A percentile compares a stretch with the other conserved stretches of the same genome.
These are phyloP conservation scores for Microcyclospora tardicrescens DNA, from an alignment of 2,329 filamentous ascomycete genomes.

Conservation along the genomic window DNA sequence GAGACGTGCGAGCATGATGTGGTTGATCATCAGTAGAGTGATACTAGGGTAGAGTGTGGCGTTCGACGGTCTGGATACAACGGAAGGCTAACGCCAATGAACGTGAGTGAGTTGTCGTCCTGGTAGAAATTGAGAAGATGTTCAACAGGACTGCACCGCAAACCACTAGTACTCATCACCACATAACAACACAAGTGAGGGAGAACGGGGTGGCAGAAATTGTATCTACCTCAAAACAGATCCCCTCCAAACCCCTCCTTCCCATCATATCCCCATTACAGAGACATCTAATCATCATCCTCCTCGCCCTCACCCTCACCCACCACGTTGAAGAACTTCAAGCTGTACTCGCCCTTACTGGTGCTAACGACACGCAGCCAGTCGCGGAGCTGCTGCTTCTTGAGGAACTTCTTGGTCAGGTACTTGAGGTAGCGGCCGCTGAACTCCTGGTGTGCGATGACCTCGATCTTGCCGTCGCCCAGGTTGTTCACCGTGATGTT, in stretches of 20 bases:
- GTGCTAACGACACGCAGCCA: slow-evolving; percentile 99
- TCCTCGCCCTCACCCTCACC: slow-evolving; percentile 97
- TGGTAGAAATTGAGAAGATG: too few relatives aligned
- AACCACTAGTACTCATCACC: too few relatives aligned
- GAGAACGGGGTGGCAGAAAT: too few relatives aligned
- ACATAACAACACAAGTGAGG: too few relatives aligned
- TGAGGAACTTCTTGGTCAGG: slow-evolving; percentile 99
- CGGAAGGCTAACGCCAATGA: too few relatives aligned
- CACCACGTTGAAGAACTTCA: slow-evolving; percentile 99
- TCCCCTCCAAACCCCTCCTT: not conserved
- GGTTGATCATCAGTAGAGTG: too few relatives aligned
- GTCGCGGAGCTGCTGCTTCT: slow-evolving; percentile 99
- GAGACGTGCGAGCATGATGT: too few relatives aligned
- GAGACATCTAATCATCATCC: slow-evolving; percentile 62
- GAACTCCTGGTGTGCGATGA: slow-evolving; percentile 94
- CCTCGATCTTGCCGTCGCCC: slow-evolving; percentile 95
- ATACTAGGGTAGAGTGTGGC: too few relatives aligned
- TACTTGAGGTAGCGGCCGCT: slow-evolving; percentile 99
- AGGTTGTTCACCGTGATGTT: slow-evolving; percentile 78
- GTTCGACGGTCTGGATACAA: too few relatives aligned
- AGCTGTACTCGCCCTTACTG: slow-evolving; percentile 95
- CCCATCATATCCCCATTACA: not conserved
- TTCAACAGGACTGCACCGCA: too few relatives aligned
- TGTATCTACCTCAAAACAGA: too few relatives aligned
- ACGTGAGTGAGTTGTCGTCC: too few relatives aligned